Conservation (phyloP, 805 yeast species). For the Starmera dryadoides region DNA sequence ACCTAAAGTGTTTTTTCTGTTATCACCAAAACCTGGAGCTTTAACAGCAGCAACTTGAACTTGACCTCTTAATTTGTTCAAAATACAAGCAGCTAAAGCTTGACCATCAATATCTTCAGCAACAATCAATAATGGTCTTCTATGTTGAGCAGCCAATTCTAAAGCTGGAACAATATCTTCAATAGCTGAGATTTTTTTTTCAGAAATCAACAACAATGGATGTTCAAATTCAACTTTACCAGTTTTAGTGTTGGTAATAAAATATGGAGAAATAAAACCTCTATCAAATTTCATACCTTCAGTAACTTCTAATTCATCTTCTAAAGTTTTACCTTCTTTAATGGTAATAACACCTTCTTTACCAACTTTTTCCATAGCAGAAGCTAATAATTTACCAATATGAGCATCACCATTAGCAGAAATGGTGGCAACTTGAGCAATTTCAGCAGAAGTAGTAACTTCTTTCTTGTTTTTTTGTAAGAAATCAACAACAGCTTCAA, state of each 20-base stretch:
- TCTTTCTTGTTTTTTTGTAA: constrained; percentile 83
- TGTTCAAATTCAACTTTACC: constrained; percentile 95
- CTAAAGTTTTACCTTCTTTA: constrained; percentile 94
- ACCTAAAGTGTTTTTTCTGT: constrained; percentile 92
- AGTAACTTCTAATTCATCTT: constrained; percentile 92
- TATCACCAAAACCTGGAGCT: constrained; percentile 99
- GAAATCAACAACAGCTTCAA: constrained; percentile 82
- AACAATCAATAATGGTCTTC: constrained; percentile 87
- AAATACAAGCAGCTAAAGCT: constrained; percentile 95
- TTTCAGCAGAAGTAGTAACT: constrained; percentile 88
- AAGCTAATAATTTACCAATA: constrained; percentile 84
- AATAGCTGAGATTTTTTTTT: constrained; percentile 84
- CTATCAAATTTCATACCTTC: constrained; percentile 99
- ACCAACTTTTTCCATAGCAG: constrained; percentile 98
- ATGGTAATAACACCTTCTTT: constrained; percentile 98
- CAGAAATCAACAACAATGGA: constrained; percentile 81
- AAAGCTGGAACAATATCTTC: constrained; percentile 90
- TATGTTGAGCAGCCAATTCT: constrained; percentile 84
- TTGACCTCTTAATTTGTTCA: constrained; percentile 96
- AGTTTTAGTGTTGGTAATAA: constrained; percentile 85
- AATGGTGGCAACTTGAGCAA: constrained; percentile 96
- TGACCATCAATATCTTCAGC: constrained; percentile 98
- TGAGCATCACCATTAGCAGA: constrained; percentile 95
- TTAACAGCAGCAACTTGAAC: constrained; percentile 96
- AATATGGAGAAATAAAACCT: constrained; percentile 95